Base-by-base conservation (phyloP, 106 monocot species). In the Alisma plantagoaquatica region DNA sequence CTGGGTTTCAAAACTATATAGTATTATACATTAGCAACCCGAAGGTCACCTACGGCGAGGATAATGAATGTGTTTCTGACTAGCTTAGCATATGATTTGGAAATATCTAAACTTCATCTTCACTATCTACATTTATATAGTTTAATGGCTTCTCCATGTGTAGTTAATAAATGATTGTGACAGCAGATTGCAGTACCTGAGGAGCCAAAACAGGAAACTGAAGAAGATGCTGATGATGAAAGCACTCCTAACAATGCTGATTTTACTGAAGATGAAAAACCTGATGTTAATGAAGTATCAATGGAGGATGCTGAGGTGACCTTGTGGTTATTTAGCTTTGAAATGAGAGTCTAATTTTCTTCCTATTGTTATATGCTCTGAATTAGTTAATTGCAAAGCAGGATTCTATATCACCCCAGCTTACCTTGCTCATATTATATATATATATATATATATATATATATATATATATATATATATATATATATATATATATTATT, bases 251-350 rank as follows among this genome's bases (percentile, higher is more conserved):
- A 44, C 28, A 77, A 84, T 53, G 54, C 14, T 20, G 63, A 77
- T 31, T 43, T 64, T 29, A 68, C 74, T 48, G 73, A 68, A 20
- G 72, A 78, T 45, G 62, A 41, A 28, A 92, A 79, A 48, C n/a
- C 62, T 64, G 62, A 78, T 64, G 60, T 31, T 9, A 66, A 82
- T 57, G 76, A 79, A 68, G 49, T 60, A 10, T 33, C 69, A 41
- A 72, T 65, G 69, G 74, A 80, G 35, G 79, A 89, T 51, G 32
- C 59, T 64, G 69, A 89, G 83, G 88, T 83, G 14, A 18, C 23
- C 29, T 19, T 38, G 11, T 23, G 14, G 10, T 16, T 2, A 28
- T 52, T 52, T 52, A n/a, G n/a, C n/a, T n/a, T n/a, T n/a, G n/a
- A n/a, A n/a, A n/a, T n/a, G n/a, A n/a, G n/a, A n/a, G n/a, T n/a